phyloP scores from a whole-genome alignment of 208 protist genomes.

The Naegleria gruberi region DNA sequence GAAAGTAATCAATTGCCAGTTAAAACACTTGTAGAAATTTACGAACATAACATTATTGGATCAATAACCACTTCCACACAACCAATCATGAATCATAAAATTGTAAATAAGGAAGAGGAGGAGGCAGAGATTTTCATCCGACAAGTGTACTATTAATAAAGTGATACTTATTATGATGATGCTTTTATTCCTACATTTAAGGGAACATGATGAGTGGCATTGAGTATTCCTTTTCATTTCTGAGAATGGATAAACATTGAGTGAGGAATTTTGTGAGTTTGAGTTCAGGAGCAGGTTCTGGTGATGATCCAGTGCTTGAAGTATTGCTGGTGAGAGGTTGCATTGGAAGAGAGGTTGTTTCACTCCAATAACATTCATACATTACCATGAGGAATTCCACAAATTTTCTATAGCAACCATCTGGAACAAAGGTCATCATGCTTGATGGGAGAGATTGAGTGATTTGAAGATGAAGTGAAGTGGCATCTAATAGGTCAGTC shows the following conservation, averaged over 20 bases:
- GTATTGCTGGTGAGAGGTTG: background rate
- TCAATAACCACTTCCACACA: too few relatives aligned
- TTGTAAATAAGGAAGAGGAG: too few relatives aligned
- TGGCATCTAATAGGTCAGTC: background rate
- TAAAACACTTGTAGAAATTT: too few relatives aligned
- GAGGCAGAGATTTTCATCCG: too few relatives aligned
- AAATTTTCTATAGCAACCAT: background rate
- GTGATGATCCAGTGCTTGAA: background rate
- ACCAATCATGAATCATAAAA: too few relatives aligned
- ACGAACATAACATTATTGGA: too few relatives aligned
- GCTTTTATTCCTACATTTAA: too few relatives aligned
- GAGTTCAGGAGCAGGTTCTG: background rate
- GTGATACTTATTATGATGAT: too few relatives aligned
- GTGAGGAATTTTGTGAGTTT: background rate
- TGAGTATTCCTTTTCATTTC: background rate
- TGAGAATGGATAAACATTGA: background rate
- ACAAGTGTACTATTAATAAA: too few relatives aligned
- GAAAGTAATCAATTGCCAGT: too few relatives aligned
- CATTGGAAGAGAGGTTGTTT: background rate
- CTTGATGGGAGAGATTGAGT: background rate
- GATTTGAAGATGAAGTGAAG: background rate
- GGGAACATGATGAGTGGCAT: background rate
- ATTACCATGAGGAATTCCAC: background rate
- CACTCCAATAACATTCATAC: background rate
- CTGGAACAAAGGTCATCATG: slow-evolving; percentile 1